phyloP scores from a whole-genome alignment of 306 rosid genomes.

The Casuarina equisetifolia region DNA sequence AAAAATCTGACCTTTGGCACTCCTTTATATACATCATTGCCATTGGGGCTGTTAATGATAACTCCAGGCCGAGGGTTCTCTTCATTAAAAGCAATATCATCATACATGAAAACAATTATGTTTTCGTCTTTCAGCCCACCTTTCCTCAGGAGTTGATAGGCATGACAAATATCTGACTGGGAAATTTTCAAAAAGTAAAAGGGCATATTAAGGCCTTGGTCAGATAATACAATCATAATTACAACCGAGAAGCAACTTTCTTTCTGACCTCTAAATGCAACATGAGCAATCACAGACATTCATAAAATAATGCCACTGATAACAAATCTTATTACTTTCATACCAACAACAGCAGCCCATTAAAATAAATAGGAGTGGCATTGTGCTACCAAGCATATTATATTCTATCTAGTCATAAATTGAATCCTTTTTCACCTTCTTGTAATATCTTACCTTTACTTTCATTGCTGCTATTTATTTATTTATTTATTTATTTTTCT shows the following conservation, averaged over 20 bases:
- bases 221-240: not conserved
- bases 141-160: constrained; percentile 78
- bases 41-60: constrained; percentile 86
- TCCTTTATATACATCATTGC: constrained; percentile 82
- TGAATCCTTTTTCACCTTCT: not conserved
- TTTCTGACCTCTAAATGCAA: not conserved
- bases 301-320: not conserved
- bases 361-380: not conserved
- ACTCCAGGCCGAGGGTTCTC: constrained; percentile 93
- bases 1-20: constrained; percentile 76
- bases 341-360: too few species aligned
- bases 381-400: not conserved
- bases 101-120: constrained; percentile 95
- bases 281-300: not conserved
- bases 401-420: not conserved
- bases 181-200: constrained; percentile 2
- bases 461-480: not conserved
- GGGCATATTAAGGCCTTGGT: constrained; percentile 9
- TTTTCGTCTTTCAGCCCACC: constrained; percentile 94
- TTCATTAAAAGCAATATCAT: constrained; percentile 71
- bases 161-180: constrained; percentile 93
- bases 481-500: not conserved
- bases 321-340: not conserved
- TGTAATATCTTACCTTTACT: not conserved
- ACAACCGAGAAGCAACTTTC: not conserved